Conservation (phyloP, 768 basidiomycete genomes). For the Rhodotorula sphaerocarpa region DNA sequence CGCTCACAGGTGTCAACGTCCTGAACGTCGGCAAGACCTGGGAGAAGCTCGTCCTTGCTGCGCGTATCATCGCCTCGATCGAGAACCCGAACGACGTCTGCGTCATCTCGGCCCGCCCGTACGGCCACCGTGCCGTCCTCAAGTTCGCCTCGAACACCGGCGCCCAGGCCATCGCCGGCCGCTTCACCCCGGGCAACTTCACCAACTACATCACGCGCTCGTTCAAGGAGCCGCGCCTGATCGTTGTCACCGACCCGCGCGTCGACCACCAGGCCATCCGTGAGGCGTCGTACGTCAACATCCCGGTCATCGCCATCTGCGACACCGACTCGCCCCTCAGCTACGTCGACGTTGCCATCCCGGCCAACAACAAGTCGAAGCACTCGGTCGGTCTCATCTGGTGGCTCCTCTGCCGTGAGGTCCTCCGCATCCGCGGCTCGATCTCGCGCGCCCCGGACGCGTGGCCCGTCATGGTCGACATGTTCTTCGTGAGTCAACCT, state of each 20-base stretch:
- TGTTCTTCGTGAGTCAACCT: slow-evolving; percentile 37
- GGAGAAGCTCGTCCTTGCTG: slow-evolving; percentile 98
- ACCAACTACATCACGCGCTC: slow-evolving; percentile 87
- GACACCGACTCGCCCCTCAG: slow-evolving; percentile 96
- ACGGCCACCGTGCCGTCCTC: slow-evolving; percentile 98
- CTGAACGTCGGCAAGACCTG: slow-evolving; percentile 99
- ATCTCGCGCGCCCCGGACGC: slow-evolving; percentile 83
- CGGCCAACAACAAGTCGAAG: slow-evolving; percentile 98
- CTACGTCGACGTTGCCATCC: slow-evolving; percentile 97
- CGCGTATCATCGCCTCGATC: slow-evolving; percentile 72
- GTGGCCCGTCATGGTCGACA: slow-evolving; percentile 88
- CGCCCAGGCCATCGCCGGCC: slow-evolving; percentile 95
- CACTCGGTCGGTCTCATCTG: slow-evolving; percentile 95
- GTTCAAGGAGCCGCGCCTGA: slow-evolving; percentile 99
- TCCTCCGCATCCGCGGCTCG: slow-evolving; percentile 87
- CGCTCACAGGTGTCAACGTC: slow-evolving; percentile 78
- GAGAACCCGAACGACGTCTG: slow-evolving; percentile 98
- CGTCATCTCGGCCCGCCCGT: slow-evolving; percentile 95
- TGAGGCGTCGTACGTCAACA: slow-evolving; percentile 99
- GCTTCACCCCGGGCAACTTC: slow-evolving; percentile 97
- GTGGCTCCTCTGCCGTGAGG: slow-evolving; percentile 96
- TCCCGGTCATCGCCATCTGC: slow-evolving; percentile 97
- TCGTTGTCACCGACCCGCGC: slow-evolving; percentile 96
- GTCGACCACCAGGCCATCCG: slow-evolving; percentile 99
- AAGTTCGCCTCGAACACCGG: slow-evolving; percentile 98